Percentiles rank a stretch among this genome's conserved stretches.
phyloP scores from a whole-genome alignment of 2,329 filamentous ascomycete species.

The Phoma sp. region DNA sequence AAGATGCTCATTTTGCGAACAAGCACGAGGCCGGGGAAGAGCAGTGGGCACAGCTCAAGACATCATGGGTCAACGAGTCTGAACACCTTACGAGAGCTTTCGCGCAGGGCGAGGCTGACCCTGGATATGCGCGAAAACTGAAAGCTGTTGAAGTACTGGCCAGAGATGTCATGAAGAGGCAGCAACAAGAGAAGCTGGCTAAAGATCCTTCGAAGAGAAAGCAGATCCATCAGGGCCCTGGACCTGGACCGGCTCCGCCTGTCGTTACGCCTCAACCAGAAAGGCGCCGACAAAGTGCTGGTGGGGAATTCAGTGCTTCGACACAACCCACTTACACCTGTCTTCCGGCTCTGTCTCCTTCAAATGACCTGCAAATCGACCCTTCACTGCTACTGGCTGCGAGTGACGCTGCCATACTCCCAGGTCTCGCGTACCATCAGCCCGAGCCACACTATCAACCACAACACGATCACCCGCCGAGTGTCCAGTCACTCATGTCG shows the following conservation, averaged over 20 bases:
- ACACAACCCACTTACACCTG: constrained; percentile 21
- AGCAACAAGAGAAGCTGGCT: constrained; percentile 70
- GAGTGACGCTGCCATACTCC: constrained; percentile 53
- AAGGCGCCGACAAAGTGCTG: constrained; percentile 37
- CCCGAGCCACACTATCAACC: constrained; percentile 20
- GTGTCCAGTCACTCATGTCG: constrained; percentile 33
- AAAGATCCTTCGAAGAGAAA: constrained; percentile 58
- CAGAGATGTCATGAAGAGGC: constrained; percentile 78
- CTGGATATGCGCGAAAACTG: constrained; percentile 61
- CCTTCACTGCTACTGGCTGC: constrained; percentile 66
- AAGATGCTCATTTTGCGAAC: constrained; percentile 70
- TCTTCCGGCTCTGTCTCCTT: constrained; percentile 34
- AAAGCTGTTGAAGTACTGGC: constrained; percentile 75
- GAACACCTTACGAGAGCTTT: constrained; percentile 63
- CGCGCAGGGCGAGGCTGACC: constrained; percentile 58
- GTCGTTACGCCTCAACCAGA: constrained; percentile 26
- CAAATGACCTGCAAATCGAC: constrained; percentile 67
- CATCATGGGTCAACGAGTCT: constrained; percentile 68
- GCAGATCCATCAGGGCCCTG: constrained; percentile 48
- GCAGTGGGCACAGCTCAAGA: constrained; percentile 74
- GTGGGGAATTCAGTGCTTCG: constrained; percentile 1
- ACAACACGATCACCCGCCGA: constrained; percentile 46
- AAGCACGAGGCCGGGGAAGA: constrained; percentile 75
- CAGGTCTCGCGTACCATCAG: constrained; percentile 28
- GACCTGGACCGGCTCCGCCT: constrained; percentile 50